These are phyloP conservation scores for Hygrophoropsis aurantiaca DNA, from an alignment of 768 basidiomycete genomes.

Conservation along the genomic window DNA sequence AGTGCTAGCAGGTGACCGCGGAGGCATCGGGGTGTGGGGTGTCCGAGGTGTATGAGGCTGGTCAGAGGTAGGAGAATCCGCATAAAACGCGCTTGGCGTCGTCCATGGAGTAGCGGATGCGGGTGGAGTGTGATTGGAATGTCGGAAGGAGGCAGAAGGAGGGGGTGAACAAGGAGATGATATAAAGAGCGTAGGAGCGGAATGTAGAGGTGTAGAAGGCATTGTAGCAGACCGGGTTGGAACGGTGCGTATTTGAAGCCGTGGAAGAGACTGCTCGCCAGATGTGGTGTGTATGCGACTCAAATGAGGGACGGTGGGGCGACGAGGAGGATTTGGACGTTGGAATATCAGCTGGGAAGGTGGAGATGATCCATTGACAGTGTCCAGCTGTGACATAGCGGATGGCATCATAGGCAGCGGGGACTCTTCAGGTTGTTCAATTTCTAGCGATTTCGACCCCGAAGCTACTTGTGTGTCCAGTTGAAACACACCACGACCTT, in stretches of 20 bases:
- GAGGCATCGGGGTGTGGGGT: conserved; percentile 36
- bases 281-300: conserved; percentile 62
- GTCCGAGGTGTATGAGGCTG: conserved; percentile 34
- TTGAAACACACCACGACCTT: conserved; percentile 60
- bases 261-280: conserved; percentile 47
- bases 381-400: conserved; percentile 37
- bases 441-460: conserved; percentile 55
- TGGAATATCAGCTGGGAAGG: conserved; percentile 61
- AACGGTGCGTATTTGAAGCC: conserved; percentile 59
- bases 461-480: conserved; percentile 59
- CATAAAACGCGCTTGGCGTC: conserved; percentile 37
- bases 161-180: conserved; percentile 3
- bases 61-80: conserved; percentile 30
- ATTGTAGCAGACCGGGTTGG: conserved; percentile 62
- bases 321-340: conserved; percentile 49
- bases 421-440: conserved; percentile 52
- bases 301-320: conserved; percentile 65
- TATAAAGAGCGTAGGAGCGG: conserved; percentile 9
- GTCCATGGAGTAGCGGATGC: conserved; percentile 45
- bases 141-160: neutral
- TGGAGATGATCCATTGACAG: conserved; percentile 61
- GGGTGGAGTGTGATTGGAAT: conserved; percentile 54
- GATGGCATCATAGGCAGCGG: conserved; percentile 61
- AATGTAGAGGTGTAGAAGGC: conserved; percentile 39
- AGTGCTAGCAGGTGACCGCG: conserved; percentile 45